Percentiles rank a stretch among this genome's conserved stretches.
phyloP scores from a whole-genome alignment of 805 yeast genomes.

The Saccharomycopsis fibuligera region DNA sequence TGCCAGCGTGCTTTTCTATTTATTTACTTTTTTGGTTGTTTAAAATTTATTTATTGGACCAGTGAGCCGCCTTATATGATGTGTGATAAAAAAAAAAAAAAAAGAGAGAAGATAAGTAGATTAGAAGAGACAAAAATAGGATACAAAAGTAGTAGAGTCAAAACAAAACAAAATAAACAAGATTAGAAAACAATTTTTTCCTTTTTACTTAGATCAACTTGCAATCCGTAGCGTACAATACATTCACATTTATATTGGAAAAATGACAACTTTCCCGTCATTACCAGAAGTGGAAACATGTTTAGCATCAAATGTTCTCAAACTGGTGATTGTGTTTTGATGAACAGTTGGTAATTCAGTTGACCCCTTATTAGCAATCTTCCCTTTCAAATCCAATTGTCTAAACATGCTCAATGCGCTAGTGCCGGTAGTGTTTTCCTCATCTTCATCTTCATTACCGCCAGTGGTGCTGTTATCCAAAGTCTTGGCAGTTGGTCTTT shows the following conservation, averaged over 20 bases:
- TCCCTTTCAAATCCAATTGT: constrained; percentile 92
- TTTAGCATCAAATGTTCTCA: constrained; percentile 47
- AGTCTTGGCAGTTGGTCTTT: constrained; percentile 21
- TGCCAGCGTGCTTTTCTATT: no score
- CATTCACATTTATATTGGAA: constrained; percentile 33
- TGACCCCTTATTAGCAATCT: constrained; percentile 40
- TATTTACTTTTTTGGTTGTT: no score
- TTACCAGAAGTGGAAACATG: constrained; percentile 72
- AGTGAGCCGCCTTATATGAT: no score
- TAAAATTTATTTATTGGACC: no score
- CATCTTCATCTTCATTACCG: constrained; percentile 40
- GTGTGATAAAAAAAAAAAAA: no score
- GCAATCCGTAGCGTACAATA: no score
- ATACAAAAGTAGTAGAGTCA: no score
- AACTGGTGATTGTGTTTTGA: constrained; percentile 78
- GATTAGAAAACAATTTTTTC: no score
- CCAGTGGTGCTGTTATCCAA: constrained; percentile 20
- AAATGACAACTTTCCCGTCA: constrained; percentile 88
- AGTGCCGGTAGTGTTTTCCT: constrained; percentile 52
- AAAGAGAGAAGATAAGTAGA: no score
- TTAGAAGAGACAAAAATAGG: no score
- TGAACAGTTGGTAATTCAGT: constrained; percentile 67
- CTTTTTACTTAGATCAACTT: no score
- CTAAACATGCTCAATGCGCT: constrained; percentile 89
- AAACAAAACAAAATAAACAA: no score